Evolutionary conservation across 768 basidiomycete species (phyloP).

Genomic region (Russula brevipes): DNA sequence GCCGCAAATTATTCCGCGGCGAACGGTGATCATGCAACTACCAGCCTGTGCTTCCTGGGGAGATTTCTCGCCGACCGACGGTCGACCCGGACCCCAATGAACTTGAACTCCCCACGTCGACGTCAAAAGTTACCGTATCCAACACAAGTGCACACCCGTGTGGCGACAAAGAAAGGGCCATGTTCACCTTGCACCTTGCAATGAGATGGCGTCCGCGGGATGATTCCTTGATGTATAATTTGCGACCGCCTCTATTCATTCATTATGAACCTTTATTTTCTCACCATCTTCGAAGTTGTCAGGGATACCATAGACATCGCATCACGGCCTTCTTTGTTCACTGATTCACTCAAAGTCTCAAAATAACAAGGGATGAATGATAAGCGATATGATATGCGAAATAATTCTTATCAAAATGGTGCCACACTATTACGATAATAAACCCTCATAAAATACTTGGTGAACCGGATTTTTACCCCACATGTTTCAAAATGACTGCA

Average conservation of each 20-base stretch:
- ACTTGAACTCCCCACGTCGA: not conserved
- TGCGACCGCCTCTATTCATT: not conserved
- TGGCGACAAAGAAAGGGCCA: not conserved
- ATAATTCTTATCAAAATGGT: not conserved
- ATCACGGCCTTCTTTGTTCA: conserved; percentile 3
- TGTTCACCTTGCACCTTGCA: no score
- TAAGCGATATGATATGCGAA: not conserved
- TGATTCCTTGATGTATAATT: not conserved
- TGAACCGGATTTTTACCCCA: no score
- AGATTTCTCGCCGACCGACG: conserved; percentile 12
- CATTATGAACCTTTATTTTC: not conserved
- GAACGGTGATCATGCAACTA: conserved; percentile 2
- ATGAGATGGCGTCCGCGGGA: not conserved
- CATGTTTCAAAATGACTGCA: no score
- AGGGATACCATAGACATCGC: conserved; percentile 10
- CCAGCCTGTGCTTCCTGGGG: not conserved
- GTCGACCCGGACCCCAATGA: not conserved
- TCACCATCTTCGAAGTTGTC: conserved; percentile 10
- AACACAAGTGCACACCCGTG: no score
- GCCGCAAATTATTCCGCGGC: conserved; percentile 16
- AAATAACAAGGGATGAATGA: not conserved
- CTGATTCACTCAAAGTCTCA: not conserved
- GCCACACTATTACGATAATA: no score
- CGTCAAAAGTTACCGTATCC: not conserved
- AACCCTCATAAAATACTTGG: no score